phyloP scores from a whole-genome alignment of 371 early-diverging fungal genomes.

The Syncephalastrum racemosum region DNA sequence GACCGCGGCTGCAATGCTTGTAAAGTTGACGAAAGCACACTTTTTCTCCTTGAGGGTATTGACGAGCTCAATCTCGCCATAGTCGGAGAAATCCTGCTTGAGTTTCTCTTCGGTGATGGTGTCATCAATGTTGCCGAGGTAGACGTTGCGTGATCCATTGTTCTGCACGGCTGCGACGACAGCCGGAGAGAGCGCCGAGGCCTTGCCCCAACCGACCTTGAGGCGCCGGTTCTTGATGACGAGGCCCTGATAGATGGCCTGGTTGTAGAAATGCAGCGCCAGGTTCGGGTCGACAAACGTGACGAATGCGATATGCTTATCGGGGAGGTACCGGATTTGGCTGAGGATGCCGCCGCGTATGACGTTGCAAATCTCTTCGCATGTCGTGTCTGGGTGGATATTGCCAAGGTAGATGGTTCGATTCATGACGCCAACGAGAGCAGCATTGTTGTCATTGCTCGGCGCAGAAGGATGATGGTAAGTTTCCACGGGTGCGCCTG shows the following conservation, averaged over 20 bases:
- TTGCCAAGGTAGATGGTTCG: conserved; percentile 82
- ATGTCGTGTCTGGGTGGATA: conserved; percentile 69
- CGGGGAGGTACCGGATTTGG: conserved; percentile 68
- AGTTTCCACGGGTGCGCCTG: conserved; percentile 28
- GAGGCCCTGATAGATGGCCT: conserved; percentile 57
- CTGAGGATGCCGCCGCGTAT: conserved; percentile 84
- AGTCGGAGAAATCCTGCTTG: conserved; percentile 67
- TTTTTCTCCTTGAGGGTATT: conserved; percentile 76
- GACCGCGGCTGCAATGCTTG: conserved; percentile 67
- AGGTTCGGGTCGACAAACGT: conserved; percentile 76
- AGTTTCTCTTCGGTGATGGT: conserved; percentile 63
- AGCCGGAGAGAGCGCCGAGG: conserved; percentile 50
- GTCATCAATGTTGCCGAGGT: conserved; percentile 68
- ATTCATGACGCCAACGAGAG: conserved; percentile 34
- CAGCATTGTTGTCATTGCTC: conserved; percentile 5
- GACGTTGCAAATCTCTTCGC: conserved; percentile 81
- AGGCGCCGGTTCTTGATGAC: conserved; percentile 69
- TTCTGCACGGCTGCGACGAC: conserved; percentile 61
- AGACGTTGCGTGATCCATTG: conserved; percentile 83
- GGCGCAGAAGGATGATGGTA: conserved; percentile 11
- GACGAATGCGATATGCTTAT: conserved; percentile 82
- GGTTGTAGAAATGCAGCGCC: conserved; percentile 60
- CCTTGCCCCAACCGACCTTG: conserved; percentile 82
- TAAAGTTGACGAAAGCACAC: conserved; percentile 85
- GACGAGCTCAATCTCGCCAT: conserved; percentile 79